phyloP scores from a whole-genome alignment of 768 basidiomycete species.

The Leccinum imitatum region DNA sequence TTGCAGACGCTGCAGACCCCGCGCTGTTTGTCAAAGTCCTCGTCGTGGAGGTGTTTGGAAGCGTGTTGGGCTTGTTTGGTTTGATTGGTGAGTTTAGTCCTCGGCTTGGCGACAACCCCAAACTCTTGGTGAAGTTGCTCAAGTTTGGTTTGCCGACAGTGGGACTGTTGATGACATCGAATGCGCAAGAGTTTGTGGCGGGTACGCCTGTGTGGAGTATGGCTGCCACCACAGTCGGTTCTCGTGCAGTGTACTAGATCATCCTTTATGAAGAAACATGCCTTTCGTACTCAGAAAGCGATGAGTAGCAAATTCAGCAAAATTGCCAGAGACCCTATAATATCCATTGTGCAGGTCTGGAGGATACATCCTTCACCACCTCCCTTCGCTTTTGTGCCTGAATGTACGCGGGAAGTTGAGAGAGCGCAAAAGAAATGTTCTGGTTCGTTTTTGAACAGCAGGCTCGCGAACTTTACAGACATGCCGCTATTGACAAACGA shows the following conservation, averaged over 20 bases:
- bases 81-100: conserved; percentile 69
- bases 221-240: conserved; percentile 29
- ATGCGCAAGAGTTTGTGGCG: conserved; percentile 57
- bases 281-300: not conserved
- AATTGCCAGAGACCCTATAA: not conserved
- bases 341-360: not conserved
- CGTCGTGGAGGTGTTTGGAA: conserved; percentile 92
- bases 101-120: not conserved
- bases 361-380: not conserved
- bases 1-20: conserved; percentile 95
- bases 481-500: not conserved
- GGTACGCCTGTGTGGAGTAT: conserved; percentile 32
- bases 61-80: conserved; percentile 90
- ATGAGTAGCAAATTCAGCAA: not conserved
- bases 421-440: not conserved
- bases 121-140: not conserved
- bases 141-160: conserved; percentile 41
- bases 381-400: not conserved
- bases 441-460: not conserved
- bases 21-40: conserved; percentile 94
- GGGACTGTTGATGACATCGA: conserved; percentile 75
- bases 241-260: conserved; percentile 35
- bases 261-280: not conserved
- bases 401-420: not conserved
- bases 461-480: not conserved